These are phyloP conservation scores for Pythium phragmiticola DNA, from an alignment of 352 stramenopile species.

Conservation along the genomic window DNA sequence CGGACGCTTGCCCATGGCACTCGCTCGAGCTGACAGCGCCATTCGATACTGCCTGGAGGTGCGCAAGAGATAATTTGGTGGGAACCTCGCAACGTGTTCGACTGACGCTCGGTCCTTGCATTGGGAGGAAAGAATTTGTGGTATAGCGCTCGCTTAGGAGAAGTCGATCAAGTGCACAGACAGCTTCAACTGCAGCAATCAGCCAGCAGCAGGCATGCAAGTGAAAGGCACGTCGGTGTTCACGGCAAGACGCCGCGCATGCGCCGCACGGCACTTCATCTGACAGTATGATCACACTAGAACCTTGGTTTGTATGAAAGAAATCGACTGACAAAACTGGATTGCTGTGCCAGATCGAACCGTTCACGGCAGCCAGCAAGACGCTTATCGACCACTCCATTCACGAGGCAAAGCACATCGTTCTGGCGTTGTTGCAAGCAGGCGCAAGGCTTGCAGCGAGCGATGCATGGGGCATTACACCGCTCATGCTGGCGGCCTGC, in stretches of 20 bases:
- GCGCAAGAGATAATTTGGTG: neutral
- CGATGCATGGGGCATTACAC: constrained; percentile 63
- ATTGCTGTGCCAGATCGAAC: neutral
- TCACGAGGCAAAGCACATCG: neutral
- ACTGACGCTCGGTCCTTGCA: neutral
- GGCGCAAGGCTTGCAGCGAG: constrained; percentile 21
- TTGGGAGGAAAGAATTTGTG: constrained; percentile 21
- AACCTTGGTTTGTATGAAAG: neutral
- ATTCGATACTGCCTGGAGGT: constrained; percentile 35
- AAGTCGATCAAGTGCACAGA: constrained; percentile 2
- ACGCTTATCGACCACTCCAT: neutral
- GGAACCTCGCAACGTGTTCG: too few relatives aligned
- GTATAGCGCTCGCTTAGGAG: neutral
- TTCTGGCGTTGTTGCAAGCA: neutral
- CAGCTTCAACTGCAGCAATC: constrained; percentile 1
- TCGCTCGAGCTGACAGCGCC: constrained; percentile 32
- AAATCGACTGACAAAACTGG: neutral
- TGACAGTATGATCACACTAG: constrained; percentile 35
- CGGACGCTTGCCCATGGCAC: constrained; percentile 36
- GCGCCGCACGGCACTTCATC: constrained; percentile 44
- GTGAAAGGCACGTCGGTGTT: neutral
- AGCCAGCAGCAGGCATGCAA: neutral
- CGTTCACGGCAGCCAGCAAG: neutral
- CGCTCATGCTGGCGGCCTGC: constrained; percentile 56
- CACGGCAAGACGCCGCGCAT: constrained; percentile 34